A percentile compares a stretch with the other conserved stretches of the same genome.
These are phyloP conservation scores for Saccharomycopsis schoenii DNA, from an alignment of 805 yeast species.

Conservation along the genomic window DNA sequence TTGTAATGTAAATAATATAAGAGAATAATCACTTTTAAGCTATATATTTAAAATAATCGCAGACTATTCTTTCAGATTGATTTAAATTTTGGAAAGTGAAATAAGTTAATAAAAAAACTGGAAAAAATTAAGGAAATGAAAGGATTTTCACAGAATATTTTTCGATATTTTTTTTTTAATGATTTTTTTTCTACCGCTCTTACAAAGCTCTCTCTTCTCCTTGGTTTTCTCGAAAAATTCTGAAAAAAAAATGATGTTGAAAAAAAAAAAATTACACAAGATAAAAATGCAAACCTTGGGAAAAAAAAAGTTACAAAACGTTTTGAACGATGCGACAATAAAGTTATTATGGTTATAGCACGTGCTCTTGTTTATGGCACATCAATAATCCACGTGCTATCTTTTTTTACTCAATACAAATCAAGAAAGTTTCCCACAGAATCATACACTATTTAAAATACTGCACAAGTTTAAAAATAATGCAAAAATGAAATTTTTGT, in stretches of 20 bases:
- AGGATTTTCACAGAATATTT: too few relatives aligned
- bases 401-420: too few relatives aligned
- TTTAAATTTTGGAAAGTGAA: background rate
- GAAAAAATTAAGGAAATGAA: background rate
- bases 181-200: too few relatives aligned
- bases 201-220: background rate
- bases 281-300: too few relatives aligned
- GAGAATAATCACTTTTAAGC: slow-evolving; percentile 73
- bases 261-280: background rate
- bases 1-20: slow-evolving; percentile 17
- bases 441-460: too few relatives aligned
- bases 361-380: too few relatives aligned
- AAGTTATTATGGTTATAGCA: too few relatives aligned
- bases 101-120: background rate
- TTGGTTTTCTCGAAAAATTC: background rate
- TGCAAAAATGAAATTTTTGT: too few relatives aligned
- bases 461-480: too few relatives aligned
- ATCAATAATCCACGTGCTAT: too few relatives aligned
- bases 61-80: slow-evolving; percentile 58
- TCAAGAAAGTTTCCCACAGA: too few relatives aligned
- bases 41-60: slow-evolving; percentile 29
- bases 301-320: background rate
- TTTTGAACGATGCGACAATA: background rate
- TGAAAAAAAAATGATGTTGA: background rate
- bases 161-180: too few relatives aligned